Evolutionary conservation across 108 stramenopile genomes (phyloP).

Genomic region (Fistulifera pelliculosa): DNA sequence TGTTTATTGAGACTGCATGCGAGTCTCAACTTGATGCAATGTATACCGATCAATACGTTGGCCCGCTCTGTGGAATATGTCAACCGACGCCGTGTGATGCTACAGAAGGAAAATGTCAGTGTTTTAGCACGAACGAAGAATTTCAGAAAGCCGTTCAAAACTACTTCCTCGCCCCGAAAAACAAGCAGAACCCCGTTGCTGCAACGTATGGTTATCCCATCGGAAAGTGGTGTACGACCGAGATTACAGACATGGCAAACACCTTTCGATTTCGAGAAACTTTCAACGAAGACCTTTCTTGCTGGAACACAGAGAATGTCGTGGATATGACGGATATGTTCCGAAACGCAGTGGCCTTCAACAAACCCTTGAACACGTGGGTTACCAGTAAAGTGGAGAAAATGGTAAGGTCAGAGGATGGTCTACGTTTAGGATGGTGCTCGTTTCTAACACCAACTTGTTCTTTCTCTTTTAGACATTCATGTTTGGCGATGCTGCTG

Average conservation of each 20-base stretch:
- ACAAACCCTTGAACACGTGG: slow-evolving; percentile 9
- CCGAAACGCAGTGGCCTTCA: slow-evolving; percentile 2
- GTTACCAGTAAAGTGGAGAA: slow-evolving; percentile 2
- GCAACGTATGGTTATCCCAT: slow-evolving; percentile 20
- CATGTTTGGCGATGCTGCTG: slow-evolving; percentile 19
- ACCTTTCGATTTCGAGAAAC: neutral
- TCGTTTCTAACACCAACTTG: too few species aligned
- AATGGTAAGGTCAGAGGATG: slow-evolving; percentile 16
- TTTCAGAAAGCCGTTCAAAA: too few species aligned
- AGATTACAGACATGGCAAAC: neutral
- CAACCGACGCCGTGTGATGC: slow-evolving; percentile 17
- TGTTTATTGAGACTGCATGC: slow-evolving; percentile 8
- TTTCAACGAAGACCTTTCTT: slow-evolving; percentile 15
- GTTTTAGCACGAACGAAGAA: too few species aligned
- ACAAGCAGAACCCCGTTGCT: neutral
- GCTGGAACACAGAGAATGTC: slow-evolving; percentile 21
- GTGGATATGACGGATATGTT: slow-evolving; percentile 12
- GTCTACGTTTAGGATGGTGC: slow-evolving; percentile 6
- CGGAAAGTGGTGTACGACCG: slow-evolving; percentile 17
- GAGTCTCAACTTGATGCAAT: too few species aligned
- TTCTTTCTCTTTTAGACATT: slow-evolving; percentile 12
- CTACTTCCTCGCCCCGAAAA: too few species aligned
- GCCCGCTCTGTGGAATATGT: slow-evolving; percentile 20
- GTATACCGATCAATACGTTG: slow-evolving; percentile 1
- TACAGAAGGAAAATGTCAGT: too few species aligned